Conservation (phyloP, 139 green algal species). For the Marvania coccoides region DNA sequence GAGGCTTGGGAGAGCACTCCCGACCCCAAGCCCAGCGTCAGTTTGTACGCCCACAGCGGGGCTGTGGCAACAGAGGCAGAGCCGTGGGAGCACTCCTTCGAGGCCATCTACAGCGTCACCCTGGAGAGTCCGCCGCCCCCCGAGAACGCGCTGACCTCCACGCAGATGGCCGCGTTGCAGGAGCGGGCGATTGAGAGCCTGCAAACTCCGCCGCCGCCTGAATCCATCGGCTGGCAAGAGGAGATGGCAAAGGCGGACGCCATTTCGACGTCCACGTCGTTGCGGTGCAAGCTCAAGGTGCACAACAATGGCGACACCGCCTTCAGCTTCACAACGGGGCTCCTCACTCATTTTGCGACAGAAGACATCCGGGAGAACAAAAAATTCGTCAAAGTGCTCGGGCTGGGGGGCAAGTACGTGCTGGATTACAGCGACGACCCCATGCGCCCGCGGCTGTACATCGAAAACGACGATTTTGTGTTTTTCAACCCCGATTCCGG, state of each 20-base stretch:
- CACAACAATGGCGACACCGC: slow-evolving; percentile 17
- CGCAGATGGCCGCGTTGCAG: too few species aligned
- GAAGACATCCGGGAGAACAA: background rate
- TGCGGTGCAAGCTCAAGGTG: slow-evolving; percentile 21
- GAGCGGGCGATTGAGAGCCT: background rate
- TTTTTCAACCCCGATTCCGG: slow-evolving; percentile 10
- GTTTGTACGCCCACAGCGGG: slow-evolving; percentile 3
- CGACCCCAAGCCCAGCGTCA: background rate
- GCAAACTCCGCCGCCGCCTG: background rate
- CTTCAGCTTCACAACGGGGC: slow-evolving; percentile 34
- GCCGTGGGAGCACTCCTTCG: slow-evolving; percentile 31
- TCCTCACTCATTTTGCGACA: slow-evolving; percentile 21
- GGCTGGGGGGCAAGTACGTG: slow-evolving; percentile 29
- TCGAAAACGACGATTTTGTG: slow-evolving; percentile 23
- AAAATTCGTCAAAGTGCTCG: slow-evolving; percentile 18
- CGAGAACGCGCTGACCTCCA: too few species aligned
- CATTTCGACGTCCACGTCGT: too few species aligned
- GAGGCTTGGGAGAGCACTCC: background rate
- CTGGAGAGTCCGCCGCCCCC: background rate
- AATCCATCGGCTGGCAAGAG: too few species aligned
- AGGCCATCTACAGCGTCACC: slow-evolving; percentile 21
- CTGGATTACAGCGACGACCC: slow-evolving; percentile 19
- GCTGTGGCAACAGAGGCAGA: background rate
- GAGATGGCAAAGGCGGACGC: too few species aligned
- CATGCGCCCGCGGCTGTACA: slow-evolving; percentile 1